phyloP scores from a whole-genome alignment of 2,329 filamentous ascomycete species.

The Fusarium sp. region DNA sequence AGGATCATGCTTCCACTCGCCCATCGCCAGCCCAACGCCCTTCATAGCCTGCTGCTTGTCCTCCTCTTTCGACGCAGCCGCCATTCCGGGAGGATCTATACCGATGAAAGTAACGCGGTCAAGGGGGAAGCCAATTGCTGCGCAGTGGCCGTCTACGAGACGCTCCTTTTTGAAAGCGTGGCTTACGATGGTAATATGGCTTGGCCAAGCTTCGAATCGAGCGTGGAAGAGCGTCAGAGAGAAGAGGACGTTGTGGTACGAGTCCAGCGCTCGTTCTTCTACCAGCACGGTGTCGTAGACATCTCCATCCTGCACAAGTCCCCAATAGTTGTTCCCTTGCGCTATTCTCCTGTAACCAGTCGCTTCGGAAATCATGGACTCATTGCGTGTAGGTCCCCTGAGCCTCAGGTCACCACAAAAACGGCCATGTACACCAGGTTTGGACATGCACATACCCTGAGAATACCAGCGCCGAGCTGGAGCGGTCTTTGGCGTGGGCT shows the following conservation, averaged over 20 bases:
- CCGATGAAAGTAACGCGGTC: constrained; percentile 63
- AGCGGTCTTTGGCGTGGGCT: constrained; percentile 56
- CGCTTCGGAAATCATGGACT: constrained; percentile 67
- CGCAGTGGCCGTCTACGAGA: constrained; percentile 70
- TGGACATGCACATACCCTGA: constrained; percentile 66
- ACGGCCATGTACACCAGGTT: accelerated
- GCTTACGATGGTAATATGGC: constrained; percentile 68
- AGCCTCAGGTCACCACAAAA: not conserved
- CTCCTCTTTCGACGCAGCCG: constrained; percentile 34
- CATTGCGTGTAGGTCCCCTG: constrained; percentile 70
- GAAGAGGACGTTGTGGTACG: constrained; percentile 85
- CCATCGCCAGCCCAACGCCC: constrained; percentile 55
- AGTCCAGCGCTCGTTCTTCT: constrained; percentile 82
- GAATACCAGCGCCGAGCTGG: constrained; percentile 68
- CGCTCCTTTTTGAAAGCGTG: constrained; percentile 74
- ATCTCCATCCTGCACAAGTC: constrained; percentile 43
- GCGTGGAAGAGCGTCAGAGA: constrained; percentile 65
- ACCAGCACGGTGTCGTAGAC: constrained; percentile 54
- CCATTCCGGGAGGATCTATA: constrained; percentile 67
- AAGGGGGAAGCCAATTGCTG: constrained; percentile 65
- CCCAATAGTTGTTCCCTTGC: constrained; percentile 57
- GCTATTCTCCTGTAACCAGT: constrained; percentile 68
- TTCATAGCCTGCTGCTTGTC: constrained; percentile 53
- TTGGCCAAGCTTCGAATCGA: constrained; percentile 60
- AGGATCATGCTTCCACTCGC: constrained; percentile 62